Evolutionary conservation across 1,284 basidiomycete species (phyloP).

Genomic region (Lignosus rhinocerotis): DNA sequence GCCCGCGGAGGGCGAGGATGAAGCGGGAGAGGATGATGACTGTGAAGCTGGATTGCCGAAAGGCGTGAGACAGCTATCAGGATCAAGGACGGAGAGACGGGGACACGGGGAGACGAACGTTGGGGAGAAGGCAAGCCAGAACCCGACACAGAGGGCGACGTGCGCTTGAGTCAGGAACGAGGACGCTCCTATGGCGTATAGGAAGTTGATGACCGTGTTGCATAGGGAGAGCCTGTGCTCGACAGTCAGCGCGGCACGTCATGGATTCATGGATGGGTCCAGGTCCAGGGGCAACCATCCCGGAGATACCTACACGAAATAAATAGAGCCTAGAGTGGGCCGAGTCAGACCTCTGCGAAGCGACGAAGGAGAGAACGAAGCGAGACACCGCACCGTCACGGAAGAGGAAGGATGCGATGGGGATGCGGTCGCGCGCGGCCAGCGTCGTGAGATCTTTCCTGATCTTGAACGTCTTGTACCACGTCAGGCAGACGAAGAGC

Average conservation of each 20-base stretch:
- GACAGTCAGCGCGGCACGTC: neutral
- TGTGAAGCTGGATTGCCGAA: neutral
- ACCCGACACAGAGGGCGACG: neutral
- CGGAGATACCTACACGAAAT: neutral
- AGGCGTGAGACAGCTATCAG: too few species aligned
- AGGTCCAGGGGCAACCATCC: too few species aligned
- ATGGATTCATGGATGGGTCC: too few species aligned
- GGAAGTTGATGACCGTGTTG: neutral
- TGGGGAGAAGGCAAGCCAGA: neutral
- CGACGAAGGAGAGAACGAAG: neutral
- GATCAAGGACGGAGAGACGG: too few species aligned
- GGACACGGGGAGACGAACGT: neutral
- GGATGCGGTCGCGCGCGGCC: neutral
- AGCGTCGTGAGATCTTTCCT: neutral
- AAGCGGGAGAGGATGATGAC: neutral
- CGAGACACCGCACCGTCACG: neutral
- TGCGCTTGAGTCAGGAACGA: neutral
- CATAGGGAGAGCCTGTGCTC: neutral
- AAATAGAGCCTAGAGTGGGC: neutral
- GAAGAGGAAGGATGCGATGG: neutral
- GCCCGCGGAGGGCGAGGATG: neutral
- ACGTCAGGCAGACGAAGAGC: neutral
- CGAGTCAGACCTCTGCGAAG: neutral
- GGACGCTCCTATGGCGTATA: neutral
- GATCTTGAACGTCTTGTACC: neutral